These are phyloP conservation scores for Allantophomopsis lycopodina DNA, from an alignment of 2,329 filamentous ascomycete genomes.

Conservation along the genomic window DNA sequence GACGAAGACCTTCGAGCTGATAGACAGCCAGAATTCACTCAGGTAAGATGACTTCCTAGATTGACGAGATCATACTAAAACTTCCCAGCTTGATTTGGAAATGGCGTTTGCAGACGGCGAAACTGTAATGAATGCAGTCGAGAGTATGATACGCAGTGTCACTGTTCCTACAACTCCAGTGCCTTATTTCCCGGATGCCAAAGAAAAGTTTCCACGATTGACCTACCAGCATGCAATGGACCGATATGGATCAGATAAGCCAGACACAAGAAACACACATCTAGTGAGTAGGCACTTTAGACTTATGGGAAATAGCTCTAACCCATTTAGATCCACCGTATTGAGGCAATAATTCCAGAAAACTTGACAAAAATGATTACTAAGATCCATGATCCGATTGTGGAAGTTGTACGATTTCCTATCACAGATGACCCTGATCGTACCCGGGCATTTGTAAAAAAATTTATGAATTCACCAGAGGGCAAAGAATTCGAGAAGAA, in stretches of 20 bases:
- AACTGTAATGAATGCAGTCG: slow-evolving; percentile 45
- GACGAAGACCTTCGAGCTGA: slow-evolving; percentile 91
- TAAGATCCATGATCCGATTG: slow-evolving; percentile 47
- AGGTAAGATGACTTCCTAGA: slow-evolving; percentile 31
- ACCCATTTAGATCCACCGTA: slow-evolving; percentile 41
- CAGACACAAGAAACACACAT: slow-evolving; percentile 66
- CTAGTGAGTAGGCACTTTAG: slow-evolving; percentile 30
- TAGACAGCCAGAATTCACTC: slow-evolving; percentile 91
- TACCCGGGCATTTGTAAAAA: slow-evolving; percentile 46
- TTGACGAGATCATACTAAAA: slow-evolving; percentile 2
- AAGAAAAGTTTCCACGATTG: slow-evolving; percentile 21
- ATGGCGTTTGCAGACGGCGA: slow-evolving; percentile 71
- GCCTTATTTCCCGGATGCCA: no score
- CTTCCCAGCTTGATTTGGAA: slow-evolving; percentile 68
- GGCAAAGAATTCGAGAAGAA: slow-evolving; percentile 48
- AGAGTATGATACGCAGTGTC: slow-evolving; percentile 11
- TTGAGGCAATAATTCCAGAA: slow-evolving; percentile 48
- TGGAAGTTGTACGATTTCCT: slow-evolving; percentile 63
- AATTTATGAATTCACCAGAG: slow-evolving; percentile 57
- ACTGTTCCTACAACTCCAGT: slow-evolving; percentile 1
- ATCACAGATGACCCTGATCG: slow-evolving; percentile 35
- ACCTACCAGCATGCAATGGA: slow-evolving; percentile 70
- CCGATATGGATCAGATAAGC: slow-evolving; percentile 79
- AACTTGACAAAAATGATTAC: slow-evolving; percentile 67
- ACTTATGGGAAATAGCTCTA: slow-evolving; percentile 4